phyloP scores from a whole-genome alignment of 148 eudicot species.

The Selenicereus undatus region DNA sequence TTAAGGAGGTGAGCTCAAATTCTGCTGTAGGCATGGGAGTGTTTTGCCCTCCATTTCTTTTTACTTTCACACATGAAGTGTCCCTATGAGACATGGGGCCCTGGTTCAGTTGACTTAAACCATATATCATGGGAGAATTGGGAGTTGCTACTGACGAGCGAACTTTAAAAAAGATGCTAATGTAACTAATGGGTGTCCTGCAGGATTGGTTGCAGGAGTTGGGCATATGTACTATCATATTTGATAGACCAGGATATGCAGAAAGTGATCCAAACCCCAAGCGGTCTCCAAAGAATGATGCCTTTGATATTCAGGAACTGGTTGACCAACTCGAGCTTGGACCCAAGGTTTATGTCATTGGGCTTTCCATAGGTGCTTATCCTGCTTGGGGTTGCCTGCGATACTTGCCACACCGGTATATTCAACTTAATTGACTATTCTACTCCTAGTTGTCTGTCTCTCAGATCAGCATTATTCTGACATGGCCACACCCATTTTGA shows the following conservation, averaged over 20 bases:
- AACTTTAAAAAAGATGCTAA: neutral
- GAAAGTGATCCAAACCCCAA: conserved; percentile 38
- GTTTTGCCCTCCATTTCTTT: neutral
- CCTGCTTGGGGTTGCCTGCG: conserved; percentile 33
- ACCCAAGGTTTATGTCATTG: conserved; percentile 16
- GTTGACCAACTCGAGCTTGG: conserved; percentile 35
- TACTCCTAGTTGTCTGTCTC: neutral
- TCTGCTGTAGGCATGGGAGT: neutral
- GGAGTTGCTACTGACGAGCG: too few relatives aligned
- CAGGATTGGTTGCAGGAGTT: conserved; percentile 34
- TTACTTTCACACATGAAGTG: too few relatives aligned
- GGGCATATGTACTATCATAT: conserved; percentile 20
- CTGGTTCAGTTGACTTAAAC: too few relatives aligned
- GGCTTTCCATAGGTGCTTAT: conserved; percentile 10
- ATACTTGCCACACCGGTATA: conserved; percentile 33
- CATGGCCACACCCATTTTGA: neutral
- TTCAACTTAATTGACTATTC: neutral
- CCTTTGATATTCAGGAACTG: conserved; percentile 22
- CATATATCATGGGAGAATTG: too few relatives aligned
- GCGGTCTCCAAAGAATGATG: conserved; percentile 32
- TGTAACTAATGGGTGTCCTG: conserved; percentile 7
- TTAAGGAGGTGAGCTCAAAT: too few relatives aligned
- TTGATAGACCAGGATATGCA: conserved; percentile 11
- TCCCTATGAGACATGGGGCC: too few relatives aligned
- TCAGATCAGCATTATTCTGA: neutral